A percentile compares a stretch with the other conserved stretches of the same genome.
These are phyloP conservation scores for Juncus inflexus DNA, from an alignment of 176 grass and related monocot species.

Conservation along the genomic window DNA sequence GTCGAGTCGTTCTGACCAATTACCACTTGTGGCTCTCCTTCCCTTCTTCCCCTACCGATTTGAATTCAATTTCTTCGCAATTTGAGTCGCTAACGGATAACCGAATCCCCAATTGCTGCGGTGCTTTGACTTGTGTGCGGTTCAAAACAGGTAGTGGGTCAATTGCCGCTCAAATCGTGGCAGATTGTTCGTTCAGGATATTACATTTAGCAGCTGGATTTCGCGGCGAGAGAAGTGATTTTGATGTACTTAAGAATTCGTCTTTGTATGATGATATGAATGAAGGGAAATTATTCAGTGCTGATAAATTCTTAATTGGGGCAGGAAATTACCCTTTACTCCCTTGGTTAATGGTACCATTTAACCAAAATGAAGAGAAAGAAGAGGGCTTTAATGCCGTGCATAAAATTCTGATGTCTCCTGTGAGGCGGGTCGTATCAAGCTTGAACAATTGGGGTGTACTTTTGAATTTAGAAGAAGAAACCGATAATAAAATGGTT, in stretches of 20 bases:
- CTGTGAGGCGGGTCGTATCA: conserved; percentile 34
- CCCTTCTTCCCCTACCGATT: conserved; percentile 28
- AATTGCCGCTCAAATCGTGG: conserved; percentile 54
- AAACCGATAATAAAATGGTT: conserved; percentile 46
- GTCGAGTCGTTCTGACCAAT: conserved; percentile 73
- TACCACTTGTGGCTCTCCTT: conserved; percentile 80
- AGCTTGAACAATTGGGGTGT: conserved; percentile 74
- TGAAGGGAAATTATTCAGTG: conserved; percentile 40
- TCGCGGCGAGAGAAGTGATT: conserved; percentile 48
- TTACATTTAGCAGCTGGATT: conserved; percentile 57
- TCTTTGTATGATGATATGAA: conserved; percentile 54
- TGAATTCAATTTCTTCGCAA: conserved; percentile 15
- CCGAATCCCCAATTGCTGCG: conserved; percentile 43
- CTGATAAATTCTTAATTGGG: conserved; percentile 48
- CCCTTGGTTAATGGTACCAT: conserved; percentile 70
- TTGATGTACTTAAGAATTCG: conserved; percentile 46
- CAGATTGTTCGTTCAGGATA: conserved; percentile 45
- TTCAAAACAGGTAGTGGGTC: conserved; percentile 35
- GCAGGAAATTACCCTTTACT: conserved; percentile 54
- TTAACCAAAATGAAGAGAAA: conserved; percentile 1
- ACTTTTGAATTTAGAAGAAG: conserved; percentile 41
- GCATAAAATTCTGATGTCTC: conserved; percentile 45
- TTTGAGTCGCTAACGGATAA: too few species aligned
- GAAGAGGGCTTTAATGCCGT: conserved; percentile 49
- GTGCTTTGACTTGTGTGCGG: conserved; percentile 52